Conservation (phyloP, 345 rosid species). For the Punica granatum region DNA sequence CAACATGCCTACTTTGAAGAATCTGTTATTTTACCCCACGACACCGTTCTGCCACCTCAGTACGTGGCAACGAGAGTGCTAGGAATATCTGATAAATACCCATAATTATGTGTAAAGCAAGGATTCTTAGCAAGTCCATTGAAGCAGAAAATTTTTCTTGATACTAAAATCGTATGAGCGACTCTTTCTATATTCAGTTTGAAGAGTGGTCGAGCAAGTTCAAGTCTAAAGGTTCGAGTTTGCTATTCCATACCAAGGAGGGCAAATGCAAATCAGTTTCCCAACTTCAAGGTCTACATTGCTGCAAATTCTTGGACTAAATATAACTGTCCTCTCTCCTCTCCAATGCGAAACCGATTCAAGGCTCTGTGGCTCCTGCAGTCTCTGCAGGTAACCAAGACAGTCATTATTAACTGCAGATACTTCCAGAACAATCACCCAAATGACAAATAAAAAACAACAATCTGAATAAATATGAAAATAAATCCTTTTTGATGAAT, state of each 20-base stretch:
- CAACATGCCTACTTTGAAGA: no score
- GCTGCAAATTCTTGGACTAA: constrained; percentile 62
- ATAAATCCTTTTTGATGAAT: neutral
- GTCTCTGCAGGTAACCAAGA: constrained; percentile 30
- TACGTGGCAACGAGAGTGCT: no score
- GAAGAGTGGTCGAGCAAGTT: neutral
- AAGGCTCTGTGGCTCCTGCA: constrained; percentile 17
- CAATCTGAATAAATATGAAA: neutral
- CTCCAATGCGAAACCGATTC: constrained; percentile 22
- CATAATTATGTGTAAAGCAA: no score
- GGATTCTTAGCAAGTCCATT: no score
- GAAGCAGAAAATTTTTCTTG: no score
- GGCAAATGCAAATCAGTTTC: constrained; percentile 43
- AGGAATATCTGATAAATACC: no score
- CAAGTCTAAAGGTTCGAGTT: neutral
- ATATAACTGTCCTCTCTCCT: constrained; percentile 44
- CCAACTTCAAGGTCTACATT: constrained; percentile 80
- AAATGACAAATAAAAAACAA: neutral
- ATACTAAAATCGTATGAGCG: no score
- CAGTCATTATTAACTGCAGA: neutral
- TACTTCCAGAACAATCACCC: neutral
- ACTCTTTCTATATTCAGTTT: no score
- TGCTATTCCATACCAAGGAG: constrained; percentile 50
- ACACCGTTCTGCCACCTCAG: no score
- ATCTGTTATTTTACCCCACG: no score